phyloP scores from a whole-genome alignment of 108 stramenopile genomes.

The Parmales sp. region DNA sequence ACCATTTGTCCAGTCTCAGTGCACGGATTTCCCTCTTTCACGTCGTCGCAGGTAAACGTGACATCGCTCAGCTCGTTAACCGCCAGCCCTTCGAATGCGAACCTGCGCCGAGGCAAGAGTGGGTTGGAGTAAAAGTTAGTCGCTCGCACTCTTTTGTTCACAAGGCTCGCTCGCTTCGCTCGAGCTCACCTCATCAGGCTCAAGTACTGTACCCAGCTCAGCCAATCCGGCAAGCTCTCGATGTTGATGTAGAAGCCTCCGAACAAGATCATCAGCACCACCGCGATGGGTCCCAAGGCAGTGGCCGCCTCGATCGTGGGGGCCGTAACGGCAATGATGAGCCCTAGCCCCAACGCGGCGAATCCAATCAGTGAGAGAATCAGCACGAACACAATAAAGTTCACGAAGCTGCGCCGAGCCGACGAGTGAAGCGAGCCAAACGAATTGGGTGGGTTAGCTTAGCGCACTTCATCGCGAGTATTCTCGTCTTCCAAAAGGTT shows the following conservation, averaged over 20 bases:
- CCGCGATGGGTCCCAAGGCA: not conserved
- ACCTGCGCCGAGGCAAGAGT: not conserved
- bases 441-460: not conserved
- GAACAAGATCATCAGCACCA: slow-evolving; percentile 13
- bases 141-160: not conserved
- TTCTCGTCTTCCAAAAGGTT: too few species aligned
- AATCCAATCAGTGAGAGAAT: not conserved
- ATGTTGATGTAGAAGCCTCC: slow-evolving; percentile 19
- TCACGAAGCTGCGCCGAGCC: slow-evolving; percentile 1
- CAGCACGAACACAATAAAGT: slow-evolving; percentile 13
- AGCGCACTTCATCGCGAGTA: not conserved
- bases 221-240: slow-evolving; percentile 15
- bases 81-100: not conserved
- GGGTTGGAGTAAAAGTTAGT: not conserved
- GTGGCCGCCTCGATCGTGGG: slow-evolving; percentile 7
- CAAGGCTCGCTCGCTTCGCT: too few species aligned
- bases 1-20: not conserved
- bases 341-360: slow-evolving; percentile 9
- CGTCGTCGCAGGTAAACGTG: not conserved
- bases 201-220: slow-evolving; percentile 8
- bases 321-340: not conserved
- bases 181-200: not conserved
- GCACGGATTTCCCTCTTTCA: not conserved
- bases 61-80: not conserved
- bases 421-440: not conserved